Evolutionary conservation across 2,329 filamentous ascomycete species (phyloP), one percentile per base, ranked within the genome.

Genomic region (Hymenoscyphus repandus): DNA sequence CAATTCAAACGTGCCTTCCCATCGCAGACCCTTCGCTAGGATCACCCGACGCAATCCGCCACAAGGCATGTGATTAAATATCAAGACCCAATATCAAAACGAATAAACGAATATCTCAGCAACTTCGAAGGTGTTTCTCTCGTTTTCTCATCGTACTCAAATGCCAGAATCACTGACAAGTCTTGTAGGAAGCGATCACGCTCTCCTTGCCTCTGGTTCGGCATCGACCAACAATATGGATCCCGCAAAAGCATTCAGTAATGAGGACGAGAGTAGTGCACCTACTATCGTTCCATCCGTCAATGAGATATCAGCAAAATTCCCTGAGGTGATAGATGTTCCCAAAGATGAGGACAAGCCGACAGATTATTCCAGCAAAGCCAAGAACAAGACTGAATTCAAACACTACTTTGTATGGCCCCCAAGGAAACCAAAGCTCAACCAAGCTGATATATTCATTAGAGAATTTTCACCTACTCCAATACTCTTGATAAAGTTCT

Each of bases 391-490:
- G 22, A 57, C 56, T 7, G 51, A 53, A 1, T 59, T 60, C 38
- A 49, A 42, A n/a, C 42, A 62, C 47, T 63, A 59, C 18, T 47
- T 56, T 39, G 62, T 62, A 56, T 18, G n/a, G 5, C 13, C 27
- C 22, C 32, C 18, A 5, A 13, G 36, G 12, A 41, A 13, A 12
- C 11, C 11, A n/a, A 13, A 27, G 17, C 22, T 22, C 6, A 12
- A 9, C 15, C 12, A 31, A 20, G 39, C 31, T 40, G 15, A 18
- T 10, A 15, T 20, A 47, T 38, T 47, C 5, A 34, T 34, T 36
- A 64, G 62, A 57, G 63, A 32, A 55, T 65, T 9, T 65, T 64
- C 30, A 55, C 56, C 2, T 64, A 61, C 40, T 58, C 61, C 17
- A 61, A 57, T 3, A 22, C 45, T 6, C 32, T 36, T 15, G 63